Evolutionary conservation across 139 green algal species (phyloP), one percentile per base, ranked within the genome.

Genomic region (Picochlorum sp.): DNA sequence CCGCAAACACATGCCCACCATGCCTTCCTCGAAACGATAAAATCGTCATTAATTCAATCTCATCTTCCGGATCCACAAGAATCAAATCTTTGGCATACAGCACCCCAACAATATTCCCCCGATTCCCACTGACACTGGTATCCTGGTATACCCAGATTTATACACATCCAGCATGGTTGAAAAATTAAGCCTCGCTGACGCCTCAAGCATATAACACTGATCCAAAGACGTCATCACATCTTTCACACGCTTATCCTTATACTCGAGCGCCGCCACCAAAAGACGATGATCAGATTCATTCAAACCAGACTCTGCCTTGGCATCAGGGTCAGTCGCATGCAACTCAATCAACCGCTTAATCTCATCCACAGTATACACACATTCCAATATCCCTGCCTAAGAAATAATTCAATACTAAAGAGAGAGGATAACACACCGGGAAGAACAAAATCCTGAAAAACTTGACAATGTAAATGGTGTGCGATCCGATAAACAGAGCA

Each of bases 401-500:
- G 24, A 90, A n/a, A 9, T 66, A 71, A 74, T 96, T 88, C 49
- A 96, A 75, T 18, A 95, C 61, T 68, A 84, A 83, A 55, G 63
- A 69, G 32, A 95, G 82, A 23, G 88, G 87, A 66, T 72, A 94
- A 1, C 80, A 67, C 28, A 94, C 72, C 1, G 61, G 16, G 7
- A 37, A 23, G n/a, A 56, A 65, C 9, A 70, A 15, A 44, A 32
- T 54, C 82, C 92, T 90, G 52, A 95, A 81, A 3, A 61, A 45
- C 2, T 72, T 78, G 26, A 95, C 86, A 34, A 94, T 72, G 70
- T 78, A 90, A 11, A 84, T 72, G 3, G 70, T 83, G 66, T 88
- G 80, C 6, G 83, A 85, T 4, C 90, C 90, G 9, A 97, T 84
- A 14, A 66, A 66, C 7, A 96, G 81, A 23, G 86, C 89, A 65